phyloP scores from a whole-genome alignment of 331 rosid species.

The Pyracantha coccinea region DNA sequence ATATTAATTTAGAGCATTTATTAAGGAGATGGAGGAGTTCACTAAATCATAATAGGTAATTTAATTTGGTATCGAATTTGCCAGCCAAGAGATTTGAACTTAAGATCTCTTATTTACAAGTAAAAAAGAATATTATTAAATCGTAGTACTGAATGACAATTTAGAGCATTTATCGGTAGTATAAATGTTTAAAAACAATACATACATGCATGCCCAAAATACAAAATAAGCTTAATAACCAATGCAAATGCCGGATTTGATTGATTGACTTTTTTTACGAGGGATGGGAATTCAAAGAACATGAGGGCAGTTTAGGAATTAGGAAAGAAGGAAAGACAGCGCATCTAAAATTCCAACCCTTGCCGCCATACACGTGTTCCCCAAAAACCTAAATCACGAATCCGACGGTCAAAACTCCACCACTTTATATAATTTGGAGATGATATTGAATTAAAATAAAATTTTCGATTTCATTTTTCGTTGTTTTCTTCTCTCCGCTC shows the following conservation, averaged over 20 bases:
- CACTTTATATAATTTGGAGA: neutral
- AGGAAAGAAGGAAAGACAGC: neutral
- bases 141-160: too few species aligned
- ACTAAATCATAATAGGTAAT: too few species aligned
- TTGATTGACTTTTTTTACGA: neutral
- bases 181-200: too few species aligned
- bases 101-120: too few species aligned
- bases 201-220: too few species aligned
- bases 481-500: neutral
- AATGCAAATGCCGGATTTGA: neutral
- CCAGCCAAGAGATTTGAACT: too few species aligned
- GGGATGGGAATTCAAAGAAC: neutral
- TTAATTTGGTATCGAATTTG: too few species aligned
- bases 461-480: neutral
- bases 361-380: neutral
- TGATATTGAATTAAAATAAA: neutral
- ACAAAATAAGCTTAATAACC: neutral
- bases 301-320: neutral
- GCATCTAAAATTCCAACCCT: neutral
- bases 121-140: too few species aligned
- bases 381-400: neutral
- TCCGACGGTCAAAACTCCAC: neutral
- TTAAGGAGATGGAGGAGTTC: too few species aligned
- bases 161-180: too few species aligned
- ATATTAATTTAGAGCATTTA: too few species aligned